Evolutionary conservation across 1,284 basidiomycete genomes (phyloP).

Genomic region (Malassezia slooffiae): DNA sequence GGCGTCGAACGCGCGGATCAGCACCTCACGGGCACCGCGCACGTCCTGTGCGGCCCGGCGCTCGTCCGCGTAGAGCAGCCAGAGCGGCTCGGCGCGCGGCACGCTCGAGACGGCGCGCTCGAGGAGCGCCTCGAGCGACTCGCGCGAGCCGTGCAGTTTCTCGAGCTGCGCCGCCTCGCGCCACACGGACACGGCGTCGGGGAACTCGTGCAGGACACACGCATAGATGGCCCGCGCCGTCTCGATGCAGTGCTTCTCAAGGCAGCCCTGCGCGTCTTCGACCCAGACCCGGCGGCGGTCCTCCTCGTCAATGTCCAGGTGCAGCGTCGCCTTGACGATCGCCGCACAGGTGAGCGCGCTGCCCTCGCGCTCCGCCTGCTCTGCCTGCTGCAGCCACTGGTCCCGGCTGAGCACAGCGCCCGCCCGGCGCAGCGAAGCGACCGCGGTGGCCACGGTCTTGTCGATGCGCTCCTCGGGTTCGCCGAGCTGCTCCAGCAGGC

Average conservation of each 20-base stretch:
- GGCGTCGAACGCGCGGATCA: conserved; percentile 79
- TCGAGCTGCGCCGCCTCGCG: conserved; percentile 80
- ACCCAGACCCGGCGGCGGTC: conserved; percentile 81
- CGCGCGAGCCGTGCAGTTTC: conserved; percentile 70
- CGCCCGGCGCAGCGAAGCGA: conserved; percentile 65
- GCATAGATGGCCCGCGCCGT: conserved; percentile 77
- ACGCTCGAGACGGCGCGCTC: conserved; percentile 73
- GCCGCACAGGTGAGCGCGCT: conserved; percentile 78
- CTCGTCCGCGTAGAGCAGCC: conserved; percentile 95
- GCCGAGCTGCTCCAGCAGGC: conserved; percentile 59
- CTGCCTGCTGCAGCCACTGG: conserved; percentile 91
- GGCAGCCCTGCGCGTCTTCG: conserved; percentile 74
- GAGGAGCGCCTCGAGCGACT: conserved; percentile 71
- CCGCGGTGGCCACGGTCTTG: conserved; percentile 72
- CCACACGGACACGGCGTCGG: conserved; percentile 73
- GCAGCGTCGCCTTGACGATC: conserved; percentile 88
- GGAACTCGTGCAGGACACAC: conserved; percentile 81
- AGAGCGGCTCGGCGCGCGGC: conserved; percentile 85
- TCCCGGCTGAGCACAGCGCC: conserved; percentile 82
- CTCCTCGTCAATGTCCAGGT: conserved; percentile 87
- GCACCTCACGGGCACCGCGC: conserved; percentile 68
- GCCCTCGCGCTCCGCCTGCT: conserved; percentile 76
- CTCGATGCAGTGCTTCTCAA: conserved; percentile 63
- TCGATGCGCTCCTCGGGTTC: conserved; percentile 58
- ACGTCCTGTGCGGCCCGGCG: conserved; percentile 75